Evolutionary conservation across 768 basidiomycete genomes (phyloP).

Genomic region (Lactifluus echinatus): DNA sequence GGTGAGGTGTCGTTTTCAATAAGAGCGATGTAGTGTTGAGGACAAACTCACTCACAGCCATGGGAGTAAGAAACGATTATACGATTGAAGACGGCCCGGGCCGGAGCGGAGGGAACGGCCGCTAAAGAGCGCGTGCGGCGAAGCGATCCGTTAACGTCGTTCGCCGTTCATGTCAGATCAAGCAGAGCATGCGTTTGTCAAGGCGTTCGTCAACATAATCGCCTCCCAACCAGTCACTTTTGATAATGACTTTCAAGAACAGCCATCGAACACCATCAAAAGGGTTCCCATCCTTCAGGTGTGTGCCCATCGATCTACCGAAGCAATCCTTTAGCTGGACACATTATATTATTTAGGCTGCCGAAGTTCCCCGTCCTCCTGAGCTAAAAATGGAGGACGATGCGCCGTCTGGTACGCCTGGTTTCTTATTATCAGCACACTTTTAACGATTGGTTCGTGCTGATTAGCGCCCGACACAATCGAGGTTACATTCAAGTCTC

Average conservation of each 20-base stretch:
- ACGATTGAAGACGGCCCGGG: too few species aligned
- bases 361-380: slow-evolving; percentile 54
- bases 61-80: too few species aligned
- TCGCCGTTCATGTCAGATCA: slow-evolving; percentile 32
- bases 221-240: slow-evolving; percentile 60
- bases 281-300: slow-evolving; percentile 66
- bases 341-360: slow-evolving; percentile 38
- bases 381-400: slow-evolving; percentile 34
- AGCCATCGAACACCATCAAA: slow-evolving; percentile 54
- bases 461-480: slow-evolving; percentile 35
- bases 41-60: slow-evolving; percentile 25
- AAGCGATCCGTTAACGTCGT: not conserved
- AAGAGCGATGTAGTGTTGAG: not conserved
- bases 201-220: slow-evolving; percentile 54
- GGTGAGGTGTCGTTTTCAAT: not conserved
- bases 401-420: slow-evolving; percentile 28
- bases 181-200: slow-evolving; percentile 55
- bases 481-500: slow-evolving; percentile 78
- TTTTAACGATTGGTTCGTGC: not conserved
- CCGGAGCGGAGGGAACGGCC: too few species aligned
- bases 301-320: slow-evolving; percentile 22
- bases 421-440: not conserved
- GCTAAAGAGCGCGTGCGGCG: too few species aligned
- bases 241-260: slow-evolving; percentile 69
- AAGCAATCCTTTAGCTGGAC: not conserved